phyloP scores from a whole-genome alignment of 2,329 filamentous ascomycete genomes.

The Fusarium tanahbumbuense region DNA sequence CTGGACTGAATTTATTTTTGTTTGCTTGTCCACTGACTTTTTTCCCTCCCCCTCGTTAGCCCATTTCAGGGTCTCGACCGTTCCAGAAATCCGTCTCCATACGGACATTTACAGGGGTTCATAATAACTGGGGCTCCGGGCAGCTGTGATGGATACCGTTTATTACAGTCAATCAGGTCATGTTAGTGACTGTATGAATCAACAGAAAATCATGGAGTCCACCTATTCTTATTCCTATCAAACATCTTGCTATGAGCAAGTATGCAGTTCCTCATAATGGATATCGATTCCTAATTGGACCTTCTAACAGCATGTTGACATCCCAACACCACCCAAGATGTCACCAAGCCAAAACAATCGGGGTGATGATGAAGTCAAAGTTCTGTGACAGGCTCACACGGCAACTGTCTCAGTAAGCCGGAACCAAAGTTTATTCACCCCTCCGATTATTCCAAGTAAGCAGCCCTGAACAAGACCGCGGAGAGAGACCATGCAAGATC shows the following conservation, averaged over 20 bases:
- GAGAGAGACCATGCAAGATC: background rate
- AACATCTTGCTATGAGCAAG: too few species aligned
- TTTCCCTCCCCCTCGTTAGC: conserved; percentile 9
- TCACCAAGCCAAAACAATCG: background rate
- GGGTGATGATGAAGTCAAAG: background rate
- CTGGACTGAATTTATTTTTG: conserved; percentile 13
- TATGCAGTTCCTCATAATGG: too few species aligned
- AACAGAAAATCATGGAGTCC: too few species aligned
- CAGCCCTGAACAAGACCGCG: background rate
- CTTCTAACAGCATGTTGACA: background rate
- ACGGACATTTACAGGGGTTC: background rate
- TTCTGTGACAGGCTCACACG: background rate
- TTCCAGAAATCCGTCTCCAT: conserved; percentile 23
- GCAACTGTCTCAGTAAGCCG: conserved; percentile 13
- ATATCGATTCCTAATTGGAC: background rate
- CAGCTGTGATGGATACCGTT: background rate
- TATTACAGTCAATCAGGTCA: background rate
- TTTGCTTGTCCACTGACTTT: background rate
- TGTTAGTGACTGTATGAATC: background rate
- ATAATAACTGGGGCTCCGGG: background rate
- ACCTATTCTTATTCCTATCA: too few species aligned
- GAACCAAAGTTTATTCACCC: conserved; percentile 1
- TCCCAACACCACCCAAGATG: background rate
- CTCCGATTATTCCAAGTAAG: background rate
- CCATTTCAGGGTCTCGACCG: conserved; percentile 33